Evolutionary conservation across 257 asterid genomes (phyloP), one percentile per base, ranked within the genome.

Genomic region (Penstemon davidsonii): DNA sequence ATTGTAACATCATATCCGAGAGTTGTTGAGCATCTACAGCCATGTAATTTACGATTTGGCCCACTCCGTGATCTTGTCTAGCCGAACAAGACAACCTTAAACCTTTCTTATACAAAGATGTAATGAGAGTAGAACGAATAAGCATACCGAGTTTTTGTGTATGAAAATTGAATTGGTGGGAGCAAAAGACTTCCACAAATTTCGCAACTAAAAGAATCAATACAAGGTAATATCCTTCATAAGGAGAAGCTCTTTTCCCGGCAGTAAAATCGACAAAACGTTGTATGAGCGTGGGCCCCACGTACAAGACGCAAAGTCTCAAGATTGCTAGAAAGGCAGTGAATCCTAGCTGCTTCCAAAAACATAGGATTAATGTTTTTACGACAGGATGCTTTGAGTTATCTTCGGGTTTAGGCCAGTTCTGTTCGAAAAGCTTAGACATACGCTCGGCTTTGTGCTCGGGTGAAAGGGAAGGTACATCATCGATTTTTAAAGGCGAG

Each of bases 11-110:
- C 99, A 93, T 93, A 68, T 93, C 97, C 0, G 97, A 84, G 0
- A 93, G 85, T 81, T 93, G 99, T 72, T 93, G 99, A 8, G 97
- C 96, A 69, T 93, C 99, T 6, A 93, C 97, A 0, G 96, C 96
- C 96, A 93, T 93, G 76, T 93, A 93, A 68, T 93, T 93, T 18
- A 90, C 97, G 33, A 90, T 93, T 74, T 90, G 97, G 3, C 99
- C 99, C 4, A 93, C 87, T 2, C 99, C 97, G 45, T 93, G 99
- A 4, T 82, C 87, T 67, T 93, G 97, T 6, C 99, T 72, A 1
- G 96, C 96, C 0, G 99, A 93, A 67, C 96, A 86, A 0, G 99
- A 84, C 9, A 93, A 70, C 70, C 92, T 73, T 62, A 93, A 67
- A 0, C 99, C 99, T 79, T 93, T 93, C 83, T 71, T 83, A 63